Base-by-base conservation (phyloP, 345 rosid species). In the Limnanthes douglasii region DNA sequence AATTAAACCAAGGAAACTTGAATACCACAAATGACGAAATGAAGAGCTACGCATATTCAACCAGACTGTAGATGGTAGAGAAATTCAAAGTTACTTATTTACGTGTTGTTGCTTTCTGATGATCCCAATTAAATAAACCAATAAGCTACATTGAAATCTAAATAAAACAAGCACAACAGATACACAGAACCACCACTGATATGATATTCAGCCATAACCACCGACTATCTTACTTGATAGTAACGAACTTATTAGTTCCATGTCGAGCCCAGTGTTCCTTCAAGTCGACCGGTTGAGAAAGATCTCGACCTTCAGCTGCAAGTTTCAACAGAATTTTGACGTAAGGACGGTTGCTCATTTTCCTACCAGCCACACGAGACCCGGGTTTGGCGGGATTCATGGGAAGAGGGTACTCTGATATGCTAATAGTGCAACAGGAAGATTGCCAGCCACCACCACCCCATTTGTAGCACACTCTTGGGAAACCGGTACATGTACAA, bases 381-480 rank as follows among this genome's bases (percentile, higher is more conserved):
- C 71, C 59, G 0, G 68, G 85, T 48, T 67, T 69, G 9, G 66
- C 66, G 31, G 71, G 12, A 34, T 64, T 75, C 69, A 67, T 52
- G 12, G 92, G 93, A 4, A 72, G 78, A 22, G 81, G 78, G 45
- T 60, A 65, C 19, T 64, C 57, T 8, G 75, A 75, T 46, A 75
- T 50, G 17, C 42, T 62, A 3, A 44, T 57, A 15, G 72, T 75
- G 61, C 85, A 79, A 23, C 85, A 79, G 0, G 78, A 69, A 34
- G 85, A 74, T 53, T 79, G 85, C 81, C 93, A 72, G 15, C 85
- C 71, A 12, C 78, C 67, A 36, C 66, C 57, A 17, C 78, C 92
- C 78, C 81, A 75, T 47, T 61, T 66, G 67, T 69, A 67, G 61
- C 85, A 75, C 27, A 56, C 58, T 51, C 61, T 59, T 21, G 56